Evolutionary conservation across 495 filamentous ascomycete species (phyloP), one percentile per base, ranked within the genome.

Genomic region (Aspergillus egyptiacus): DNA sequence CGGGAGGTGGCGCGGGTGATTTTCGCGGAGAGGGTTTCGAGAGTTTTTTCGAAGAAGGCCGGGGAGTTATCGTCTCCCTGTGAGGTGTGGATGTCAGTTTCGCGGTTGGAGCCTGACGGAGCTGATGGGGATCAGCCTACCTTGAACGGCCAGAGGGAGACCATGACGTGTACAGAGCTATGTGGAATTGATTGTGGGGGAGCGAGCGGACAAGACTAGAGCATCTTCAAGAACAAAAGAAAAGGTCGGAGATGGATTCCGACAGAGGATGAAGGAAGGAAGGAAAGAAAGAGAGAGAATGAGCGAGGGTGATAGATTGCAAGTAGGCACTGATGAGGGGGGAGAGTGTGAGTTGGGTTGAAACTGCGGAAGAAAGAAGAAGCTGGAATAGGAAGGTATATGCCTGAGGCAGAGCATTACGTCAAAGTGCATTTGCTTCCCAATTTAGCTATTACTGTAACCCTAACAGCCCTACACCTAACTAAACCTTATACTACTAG

Each of bases 41-140:
- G 83, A 0, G 84, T 79, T 69, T 89, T 95, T 66, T 98, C 93
- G 58, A 97, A 98, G 5, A 82, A 86, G 31, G 91, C 91, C 2
- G 91, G 85, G 55, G 91, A 95, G 63, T 79, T 85, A 58, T 87
- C 81, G 50, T 89, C 79, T 67, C 84, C 81, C 88, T 94, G 57
- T 13, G 47, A 17, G 32, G 28, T 42, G 28, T 42, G 48, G 45
- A 45, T 46, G 22, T 43, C 33, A 22, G 22, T 13, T 54, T 11
- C 23, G 6, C 17, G 41, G 2, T 20, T 35, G 30, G 28, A 31
- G 10, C 5, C 19, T 27, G 19, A 17, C n/a, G n/a, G n/a, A n/a
- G n/a, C n/a, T n/a, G n/a, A 15, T 34, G 18, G 5, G 6, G 27
- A 15, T 9, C 32, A 25, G 20, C 68, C 63, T 66, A 87, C 84